Conservation (phyloP, 1,284 basidiomycete genomes). For the Malassezia globosa region DNA sequence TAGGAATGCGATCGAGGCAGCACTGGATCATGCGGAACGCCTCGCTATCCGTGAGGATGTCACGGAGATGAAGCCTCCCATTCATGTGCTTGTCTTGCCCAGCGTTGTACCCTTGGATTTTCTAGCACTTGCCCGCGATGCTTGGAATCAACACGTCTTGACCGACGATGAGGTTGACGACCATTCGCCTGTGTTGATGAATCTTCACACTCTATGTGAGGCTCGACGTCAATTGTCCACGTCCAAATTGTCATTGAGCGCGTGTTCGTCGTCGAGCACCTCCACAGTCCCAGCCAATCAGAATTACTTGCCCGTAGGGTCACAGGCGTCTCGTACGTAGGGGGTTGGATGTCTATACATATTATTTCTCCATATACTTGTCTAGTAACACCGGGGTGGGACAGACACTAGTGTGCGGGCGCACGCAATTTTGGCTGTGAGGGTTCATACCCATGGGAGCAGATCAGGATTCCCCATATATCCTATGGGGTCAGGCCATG, state of each 20-base stretch:
- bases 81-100: conserved; percentile 34
- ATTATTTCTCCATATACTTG: too few species aligned
- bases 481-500: not conserved
- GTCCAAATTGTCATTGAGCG: too few species aligned
- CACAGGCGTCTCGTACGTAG: not conserved
- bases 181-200: conserved; percentile 3
- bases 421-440: not conserved
- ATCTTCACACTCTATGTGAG: conserved; percentile 3
- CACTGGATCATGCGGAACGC: conserved; percentile 22
- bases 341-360: not conserved
- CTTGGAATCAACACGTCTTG: conserved; percentile 18
- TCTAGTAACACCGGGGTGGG: too few species aligned
- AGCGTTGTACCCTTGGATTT: conserved; percentile 28
- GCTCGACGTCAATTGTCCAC: conserved; percentile 5
- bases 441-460: not conserved
- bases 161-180: not conserved
- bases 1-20: conserved; percentile 16
- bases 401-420: too few species aligned
- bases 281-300: conserved; percentile 3
- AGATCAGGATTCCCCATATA: not conserved
- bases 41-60: conserved; percentile 9
- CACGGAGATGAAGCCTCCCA: conserved; percentile 17
- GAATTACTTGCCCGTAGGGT: conserved; percentile 5
- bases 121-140: conserved; percentile 21
- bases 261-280: not conserved